Evolutionary conservation across 371 early-diverging fungal species (phyloP).

Genomic region (Dichotomocladium elegans): DNA sequence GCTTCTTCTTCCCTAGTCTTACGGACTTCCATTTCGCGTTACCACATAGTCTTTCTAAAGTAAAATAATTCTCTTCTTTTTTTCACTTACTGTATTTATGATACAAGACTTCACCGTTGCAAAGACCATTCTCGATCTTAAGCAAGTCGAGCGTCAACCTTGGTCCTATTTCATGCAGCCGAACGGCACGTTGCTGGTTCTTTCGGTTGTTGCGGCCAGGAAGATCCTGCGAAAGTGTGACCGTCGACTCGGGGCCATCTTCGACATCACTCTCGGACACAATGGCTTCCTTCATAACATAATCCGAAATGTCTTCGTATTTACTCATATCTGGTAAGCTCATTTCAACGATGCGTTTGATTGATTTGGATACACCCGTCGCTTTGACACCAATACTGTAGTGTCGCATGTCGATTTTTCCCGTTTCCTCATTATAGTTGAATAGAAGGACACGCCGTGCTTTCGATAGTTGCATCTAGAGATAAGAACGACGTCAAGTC

Average conservation of each 20-base stretch:
- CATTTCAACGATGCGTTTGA: slow-evolving; percentile 76
- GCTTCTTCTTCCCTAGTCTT: slow-evolving; percentile 72
- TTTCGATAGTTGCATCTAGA: slow-evolving; percentile 81
- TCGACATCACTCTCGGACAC: slow-evolving; percentile 92
- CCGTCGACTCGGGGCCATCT: slow-evolving; percentile 78
- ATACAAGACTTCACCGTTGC: slow-evolving; percentile 90
- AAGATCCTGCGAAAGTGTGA: slow-evolving; percentile 80
- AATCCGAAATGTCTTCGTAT: slow-evolving; percentile 90
- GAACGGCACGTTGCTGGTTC: slow-evolving; percentile 82
- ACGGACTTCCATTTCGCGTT: slow-evolving; percentile 53
- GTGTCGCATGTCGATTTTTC: slow-evolving; percentile 87
- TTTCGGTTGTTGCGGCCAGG: slow-evolving; percentile 70
- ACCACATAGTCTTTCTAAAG: too few species aligned
- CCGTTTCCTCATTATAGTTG: slow-evolving; percentile 84
- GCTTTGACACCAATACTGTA: slow-evolving; percentile 86
- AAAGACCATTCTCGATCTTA: slow-evolving; percentile 91
- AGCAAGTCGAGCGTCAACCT: slow-evolving; percentile 82
- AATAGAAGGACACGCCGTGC: slow-evolving; percentile 89
- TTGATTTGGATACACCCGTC: slow-evolving; percentile 85
- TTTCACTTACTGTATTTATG: slow-evolving; percentile 59
- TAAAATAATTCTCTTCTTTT: too few species aligned
- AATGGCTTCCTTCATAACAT: slow-evolving; percentile 80
- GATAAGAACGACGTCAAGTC: background rate
- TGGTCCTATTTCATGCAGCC: slow-evolving; percentile 90
- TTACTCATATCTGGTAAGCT: slow-evolving; percentile 76